These are phyloP conservation scores for Kurtzmaniella quercitrusa DNA, from an alignment of 1,139 yeast genomes.

Conservation along the genomic window DNA sequence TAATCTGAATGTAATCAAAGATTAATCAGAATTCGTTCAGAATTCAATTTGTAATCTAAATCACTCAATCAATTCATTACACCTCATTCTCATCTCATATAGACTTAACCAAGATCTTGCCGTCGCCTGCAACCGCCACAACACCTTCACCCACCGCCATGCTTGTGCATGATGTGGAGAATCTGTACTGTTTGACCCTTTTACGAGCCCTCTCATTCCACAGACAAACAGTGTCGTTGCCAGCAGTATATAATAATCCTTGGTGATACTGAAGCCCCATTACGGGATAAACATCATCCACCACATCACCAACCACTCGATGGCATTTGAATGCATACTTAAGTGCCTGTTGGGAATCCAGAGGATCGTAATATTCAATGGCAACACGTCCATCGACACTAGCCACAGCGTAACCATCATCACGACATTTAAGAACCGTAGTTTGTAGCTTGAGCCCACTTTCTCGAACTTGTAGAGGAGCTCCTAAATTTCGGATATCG, in stretches of 20 bases:
- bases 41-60: no score
- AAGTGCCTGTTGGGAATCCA: conserved; percentile 40
- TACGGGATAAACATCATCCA: conserved; percentile 73
- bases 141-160: background rate
- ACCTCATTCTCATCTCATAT: background rate
- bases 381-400: conserved; percentile 88
- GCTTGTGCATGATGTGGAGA: background rate
- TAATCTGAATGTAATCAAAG: no score
- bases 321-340: conserved; percentile 87
- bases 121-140: background rate
- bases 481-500: conserved; percentile 45
- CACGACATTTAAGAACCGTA: conserved; percentile 49
- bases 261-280: conserved; percentile 59
- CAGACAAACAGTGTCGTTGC: conserved; percentile 70
- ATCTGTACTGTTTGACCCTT: conserved; percentile 50
- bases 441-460: conserved; percentile 75
- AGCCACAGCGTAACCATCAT: conserved; percentile 68
- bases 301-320: conserved; percentile 29
- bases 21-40: no score
- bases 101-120: conserved; percentile 3
- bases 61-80: background rate
- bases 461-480: conserved; percentile 53
- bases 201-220: conserved; percentile 73
- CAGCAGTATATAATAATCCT: conserved; percentile 58
- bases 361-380: conserved; percentile 63